Conservation (phyloP, 352 stramenopile species). For the Pythium vanterpoolii region DNA sequence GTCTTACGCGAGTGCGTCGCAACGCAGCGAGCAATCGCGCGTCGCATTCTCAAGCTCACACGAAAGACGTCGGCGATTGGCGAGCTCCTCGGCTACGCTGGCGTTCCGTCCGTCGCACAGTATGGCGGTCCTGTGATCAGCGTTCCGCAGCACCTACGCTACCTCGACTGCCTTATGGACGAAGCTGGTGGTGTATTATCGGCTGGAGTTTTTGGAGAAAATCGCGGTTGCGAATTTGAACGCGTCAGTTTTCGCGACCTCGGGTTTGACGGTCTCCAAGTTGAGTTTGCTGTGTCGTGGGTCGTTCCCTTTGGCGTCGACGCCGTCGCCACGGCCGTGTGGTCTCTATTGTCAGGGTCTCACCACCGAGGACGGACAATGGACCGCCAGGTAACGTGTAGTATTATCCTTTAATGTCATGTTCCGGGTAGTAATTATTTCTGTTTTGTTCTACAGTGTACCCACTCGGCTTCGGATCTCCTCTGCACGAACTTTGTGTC, state of each 20-base stretch:
- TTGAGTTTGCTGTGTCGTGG: constrained; percentile 8
- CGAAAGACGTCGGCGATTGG: neutral
- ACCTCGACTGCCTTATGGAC: constrained; percentile 1
- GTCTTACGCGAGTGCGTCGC: neutral
- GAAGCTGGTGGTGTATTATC: neutral
- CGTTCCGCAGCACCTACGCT: neutral
- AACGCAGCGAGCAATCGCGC: neutral
- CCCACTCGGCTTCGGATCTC: constrained; percentile 1
- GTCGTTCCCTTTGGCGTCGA: neutral
- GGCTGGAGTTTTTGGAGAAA: neutral
- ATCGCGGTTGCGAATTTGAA: neutral
- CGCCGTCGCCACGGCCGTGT: neutral
- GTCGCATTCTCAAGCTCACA: neutral
- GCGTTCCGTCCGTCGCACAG: neutral
- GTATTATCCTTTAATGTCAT: too few species aligned
- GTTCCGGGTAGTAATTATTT: too few species aligned
- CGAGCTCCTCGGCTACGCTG: neutral
- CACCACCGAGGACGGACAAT: neutral
- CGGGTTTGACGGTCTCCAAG: constrained; percentile 5
- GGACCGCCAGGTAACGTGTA: neutral
- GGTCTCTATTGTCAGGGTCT: neutral
- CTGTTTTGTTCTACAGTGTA: neutral
- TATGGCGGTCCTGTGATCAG: neutral
- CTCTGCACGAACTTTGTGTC: constrained; percentile 4
- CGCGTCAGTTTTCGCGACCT: constrained; percentile 8